phyloP scores from a whole-genome alignment of 768 basidiomycete genomes.

The Tremella yokohamensis region DNA sequence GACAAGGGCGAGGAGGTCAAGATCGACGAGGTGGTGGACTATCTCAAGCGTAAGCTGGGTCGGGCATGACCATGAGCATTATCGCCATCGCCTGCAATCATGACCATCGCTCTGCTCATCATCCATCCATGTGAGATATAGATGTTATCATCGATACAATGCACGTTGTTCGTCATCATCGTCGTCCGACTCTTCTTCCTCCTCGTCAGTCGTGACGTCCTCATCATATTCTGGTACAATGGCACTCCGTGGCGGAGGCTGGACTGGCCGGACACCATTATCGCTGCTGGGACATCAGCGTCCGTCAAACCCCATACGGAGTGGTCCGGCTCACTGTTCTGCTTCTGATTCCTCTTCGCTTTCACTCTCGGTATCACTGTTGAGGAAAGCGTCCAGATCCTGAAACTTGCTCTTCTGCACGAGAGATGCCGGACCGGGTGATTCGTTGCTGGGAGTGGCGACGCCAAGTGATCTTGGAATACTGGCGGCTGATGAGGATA shows the following conservation, averaged over 20 bases:
- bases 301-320: background rate
- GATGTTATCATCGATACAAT: background rate
- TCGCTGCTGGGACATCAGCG: background rate
- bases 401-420: conserved; percentile 35
- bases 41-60: conserved; percentile 54
- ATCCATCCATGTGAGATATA: background rate
- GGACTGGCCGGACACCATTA: conserved; percentile 14
- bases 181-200: conserved; percentile 2
- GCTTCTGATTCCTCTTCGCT: conserved; percentile 30
- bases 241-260: conserved; percentile 37
- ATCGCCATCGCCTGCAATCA: background rate
- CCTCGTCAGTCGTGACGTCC: conserved; percentile 7
- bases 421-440: conserved; percentile 21
- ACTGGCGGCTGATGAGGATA: conserved; percentile 3
- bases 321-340: conserved; percentile 13
- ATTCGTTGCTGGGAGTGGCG: conserved; percentile 2
- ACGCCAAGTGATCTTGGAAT: conserved; percentile 1
- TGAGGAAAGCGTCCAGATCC: conserved; percentile 48
- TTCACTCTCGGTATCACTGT: conserved; percentile 35
- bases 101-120: background rate
- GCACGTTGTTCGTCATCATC: conserved; percentile 3
- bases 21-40: conserved; percentile 62
- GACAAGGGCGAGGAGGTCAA: conserved; percentile 64
- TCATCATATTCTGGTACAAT: conserved; percentile 45
- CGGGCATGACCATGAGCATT: background rate